Base-by-base conservation (phyloP, 805 yeast species). In the Yamadazyma phyllophila region DNA sequence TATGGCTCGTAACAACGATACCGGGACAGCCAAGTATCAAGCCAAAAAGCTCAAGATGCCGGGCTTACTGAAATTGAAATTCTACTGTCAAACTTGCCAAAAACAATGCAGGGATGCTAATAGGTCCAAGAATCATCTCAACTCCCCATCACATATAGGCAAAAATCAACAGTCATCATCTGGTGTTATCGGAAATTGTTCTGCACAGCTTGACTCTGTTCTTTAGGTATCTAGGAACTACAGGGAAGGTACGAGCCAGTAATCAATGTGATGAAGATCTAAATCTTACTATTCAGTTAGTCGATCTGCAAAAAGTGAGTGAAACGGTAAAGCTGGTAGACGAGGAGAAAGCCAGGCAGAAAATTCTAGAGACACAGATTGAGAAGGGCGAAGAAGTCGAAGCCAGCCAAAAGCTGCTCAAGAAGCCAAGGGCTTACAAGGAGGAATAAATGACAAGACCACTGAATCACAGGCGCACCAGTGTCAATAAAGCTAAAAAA, bases 21-120 rank as follows among this genome's bases (percentile, higher is more conserved):
- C 65, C 10, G 78, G 76, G 8, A 59, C 69, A 11, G 72, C 96
- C 29, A 85, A 85, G 60, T 80, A 79, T 61, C 69, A 85, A 41
- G 76, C 92, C 26, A 88, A 87, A 57, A 82, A 84, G 62, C 76
- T 88, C 75, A 88, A 87, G 66, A 81, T 88, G 20, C 73, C 79
- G 39, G 98, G 98, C 2, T 80, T 91, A 20, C 97, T 91, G 65
- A 83, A 87, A 58, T 77, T 94, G 43, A 75, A 81, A 49, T 92
- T 81, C 75, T 95, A 90, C 65, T 94, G 99, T 63, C 98, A 85
- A 62, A 76, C 88, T 2, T 94, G 99, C 59, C 80, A 77, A 60
- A 89, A 92, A 58, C 99, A 94, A 66, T 91, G 98, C 62, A 71
- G 97, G 45, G 99, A 95, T 62, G 96, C 87, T 51, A 92, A 94